Base-by-base conservation (phyloP, 2,329 filamentous ascomycete genomes). In the Alternaria angustiovoidea region DNA sequence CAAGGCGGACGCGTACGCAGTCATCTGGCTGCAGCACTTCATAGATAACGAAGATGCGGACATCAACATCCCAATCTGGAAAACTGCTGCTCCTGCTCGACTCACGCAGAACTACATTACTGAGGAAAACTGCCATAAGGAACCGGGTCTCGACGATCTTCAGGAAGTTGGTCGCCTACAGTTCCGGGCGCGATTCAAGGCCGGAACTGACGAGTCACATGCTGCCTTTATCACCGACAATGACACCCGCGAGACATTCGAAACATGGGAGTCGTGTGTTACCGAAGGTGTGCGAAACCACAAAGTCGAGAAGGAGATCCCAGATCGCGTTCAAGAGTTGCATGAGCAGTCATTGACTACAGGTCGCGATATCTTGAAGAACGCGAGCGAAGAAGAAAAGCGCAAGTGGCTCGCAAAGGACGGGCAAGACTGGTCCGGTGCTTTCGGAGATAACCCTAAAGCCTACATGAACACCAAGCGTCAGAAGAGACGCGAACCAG, bases 51-150 rank as follows among this genome's bases (percentile, higher is more conserved):
- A 95, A 64, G 88, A 91, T 52, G 85, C 84, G 2, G 86, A 90
- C 14, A 89, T 97, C 70, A 91, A 95, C 65, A 84, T 98, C n/a
- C 95, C 94, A 0, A 90, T 99, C 58, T 98, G 93, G 91, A 89
- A 86, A 51, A 96, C 93, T 24, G 85, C 91, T 68, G 91, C 91
- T 58, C 84, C 89, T 0, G 82, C 87, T 62, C 88, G 94, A 5
- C 83, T 98, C 11, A 92, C 91, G 0, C 94, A 98, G 74, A 98
- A 97, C 75, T 97, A 94, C 78, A 91, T 97, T 71, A 96, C 92
- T 0, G 88, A 93, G 61, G 84, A 89, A 18, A 96, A 95, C 73
- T 89, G 86, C 75, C 79, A 83, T 9, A 80, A 85, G 24, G 79
- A 92, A 12, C 90, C 92, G 0, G 91, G 93, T 44, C 84, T 97